phyloP scores from a whole-genome alignment of 345 rosid species.

The Passiflora organensis region DNA sequence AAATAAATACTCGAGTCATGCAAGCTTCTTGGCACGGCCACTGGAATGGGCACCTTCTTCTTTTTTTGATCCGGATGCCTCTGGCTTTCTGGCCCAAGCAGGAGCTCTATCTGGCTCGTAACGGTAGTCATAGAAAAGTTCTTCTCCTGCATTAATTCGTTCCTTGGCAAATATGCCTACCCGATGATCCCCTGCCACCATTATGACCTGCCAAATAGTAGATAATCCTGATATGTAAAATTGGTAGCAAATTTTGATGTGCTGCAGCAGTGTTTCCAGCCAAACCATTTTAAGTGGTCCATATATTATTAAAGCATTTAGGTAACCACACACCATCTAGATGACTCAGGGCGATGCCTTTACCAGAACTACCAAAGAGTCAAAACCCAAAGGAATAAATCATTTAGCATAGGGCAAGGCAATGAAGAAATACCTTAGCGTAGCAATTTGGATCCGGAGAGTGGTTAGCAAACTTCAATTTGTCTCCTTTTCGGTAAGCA shows the following conservation, averaged over 20 bases:
- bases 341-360: too few species aligned
- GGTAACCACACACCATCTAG: too few species aligned
- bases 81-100: conserved; percentile 98
- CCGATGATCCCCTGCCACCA: conserved; percentile 95
- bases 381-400: too few species aligned
- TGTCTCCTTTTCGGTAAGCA: conserved; percentile 98
- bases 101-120: conserved; percentile 97
- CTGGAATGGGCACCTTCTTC: conserved; percentile 72
- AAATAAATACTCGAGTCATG: conserved; percentile 36
- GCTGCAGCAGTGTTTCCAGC: background rate
- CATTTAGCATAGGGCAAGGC: background rate
- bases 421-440: conserved; percentile 60
- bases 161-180: conserved; percentile 98
- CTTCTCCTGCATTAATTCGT: conserved; percentile 82
- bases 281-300: too few species aligned
- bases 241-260: background rate
- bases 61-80: conserved; percentile 74
- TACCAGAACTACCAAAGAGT: too few species aligned
- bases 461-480: conserved; percentile 93
- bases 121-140: conserved; percentile 88
- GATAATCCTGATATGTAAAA: background rate
- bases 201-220: conserved; percentile 58
- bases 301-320: too few species aligned
- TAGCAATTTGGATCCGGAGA: conserved; percentile 98
- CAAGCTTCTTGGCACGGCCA: conserved; percentile 96